Base-by-base conservation (phyloP, 2,329 filamentous ascomycete genomes). In the Paracorniculantispora psalliotae region DNA sequence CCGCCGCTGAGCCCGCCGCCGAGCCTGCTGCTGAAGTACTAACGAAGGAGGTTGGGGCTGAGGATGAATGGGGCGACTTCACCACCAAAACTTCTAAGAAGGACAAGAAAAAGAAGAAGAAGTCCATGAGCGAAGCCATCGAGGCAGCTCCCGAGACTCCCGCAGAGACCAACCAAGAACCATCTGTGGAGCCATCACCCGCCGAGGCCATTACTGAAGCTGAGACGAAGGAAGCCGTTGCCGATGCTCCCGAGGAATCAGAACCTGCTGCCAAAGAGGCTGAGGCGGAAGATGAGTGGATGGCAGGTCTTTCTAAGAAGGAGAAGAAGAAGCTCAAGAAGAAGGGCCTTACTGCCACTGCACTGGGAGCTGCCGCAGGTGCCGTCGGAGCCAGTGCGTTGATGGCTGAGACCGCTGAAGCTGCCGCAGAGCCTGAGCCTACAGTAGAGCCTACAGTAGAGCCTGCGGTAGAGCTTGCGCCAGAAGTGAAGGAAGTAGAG, bases 71-170 rank as follows among this genome's bases (percentile, higher is more conserved):
- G 49, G 26, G 30, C 12, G 17, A 19, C 26, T 26, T 44, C 23
- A 26, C 19, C 2, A 47, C 10, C 6, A 35, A 49, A 25, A 25
- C 41, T 47, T 60, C 61, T n/a, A 68, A 67, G 59, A 70, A 69
- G 43, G 65, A 64, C 50, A 71, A 71, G 59, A 72, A 71, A 57
- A 68, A 69, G 59, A 69, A 67, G 59, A 71, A 69, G 59, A 70
- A 65, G 39, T 59, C 61, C 23, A 50, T 54, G 28, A 47, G 46
- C 17, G 53, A 61, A 47, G 52, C 55, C 8, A n/a, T 41, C 1
- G 53, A 48, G 12, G 30, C 44, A 8, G 33, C 21, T 12, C 17
- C 17, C 5, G 43, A 48, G 17, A 10, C 7, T 28, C 9, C 53
- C 10, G 2, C 30, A 26, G n/a, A 55, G 15, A 4, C 13, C 13